Conservation (phyloP, 2,329 filamentous ascomycete species). For the Verticillium nonalfalfae region DNA sequence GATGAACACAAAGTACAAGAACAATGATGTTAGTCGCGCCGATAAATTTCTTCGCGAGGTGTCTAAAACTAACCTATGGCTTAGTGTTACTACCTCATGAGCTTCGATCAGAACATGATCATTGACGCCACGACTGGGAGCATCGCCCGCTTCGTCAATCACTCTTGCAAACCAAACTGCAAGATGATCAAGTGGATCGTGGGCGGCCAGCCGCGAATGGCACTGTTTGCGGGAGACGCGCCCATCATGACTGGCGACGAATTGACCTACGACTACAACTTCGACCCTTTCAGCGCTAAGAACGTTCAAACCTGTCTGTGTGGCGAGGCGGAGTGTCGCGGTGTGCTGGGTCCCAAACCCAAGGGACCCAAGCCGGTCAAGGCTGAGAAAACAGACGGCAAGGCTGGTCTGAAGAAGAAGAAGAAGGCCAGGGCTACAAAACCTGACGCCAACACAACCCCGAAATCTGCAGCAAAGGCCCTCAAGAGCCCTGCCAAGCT, state of each 20-base stretch:
- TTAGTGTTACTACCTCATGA: conserved; percentile 97
- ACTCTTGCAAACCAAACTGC: conserved; percentile 94
- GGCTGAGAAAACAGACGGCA: conserved; percentile 27
- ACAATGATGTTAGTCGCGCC: conserved; percentile 66
- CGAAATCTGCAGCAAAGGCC: conserved; percentile 12
- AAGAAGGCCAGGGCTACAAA: conserved; percentile 12
- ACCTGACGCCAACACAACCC: conserved; percentile 15
- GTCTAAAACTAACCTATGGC: conserved; percentile 2
- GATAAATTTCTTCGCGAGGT: conserved; percentile 7
- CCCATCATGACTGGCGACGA: conserved; percentile 95
- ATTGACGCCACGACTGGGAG: conserved; percentile 95
- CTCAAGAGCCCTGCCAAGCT: not conserved
- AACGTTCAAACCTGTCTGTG: conserved; percentile 63
- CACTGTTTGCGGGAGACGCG: conserved; percentile 83
- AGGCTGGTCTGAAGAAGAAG: conserved; percentile 12
- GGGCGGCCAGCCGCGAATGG: conserved; percentile 88
- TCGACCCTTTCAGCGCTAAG: conserved; percentile 62
- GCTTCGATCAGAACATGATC: conserved; percentile 97
- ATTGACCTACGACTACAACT: conserved; percentile 86
- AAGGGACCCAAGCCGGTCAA: conserved; percentile 44
- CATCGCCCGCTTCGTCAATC: conserved; percentile 96
- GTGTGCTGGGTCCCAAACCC: conserved; percentile 55
- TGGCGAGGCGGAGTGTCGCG: conserved; percentile 56
- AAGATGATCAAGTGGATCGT: conserved; percentile 98
- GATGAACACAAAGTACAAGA: conserved; percentile 90